Conservation (phyloP, 2,329 filamentous ascomycete genomes). For the Passalora sequoiae region DNA sequence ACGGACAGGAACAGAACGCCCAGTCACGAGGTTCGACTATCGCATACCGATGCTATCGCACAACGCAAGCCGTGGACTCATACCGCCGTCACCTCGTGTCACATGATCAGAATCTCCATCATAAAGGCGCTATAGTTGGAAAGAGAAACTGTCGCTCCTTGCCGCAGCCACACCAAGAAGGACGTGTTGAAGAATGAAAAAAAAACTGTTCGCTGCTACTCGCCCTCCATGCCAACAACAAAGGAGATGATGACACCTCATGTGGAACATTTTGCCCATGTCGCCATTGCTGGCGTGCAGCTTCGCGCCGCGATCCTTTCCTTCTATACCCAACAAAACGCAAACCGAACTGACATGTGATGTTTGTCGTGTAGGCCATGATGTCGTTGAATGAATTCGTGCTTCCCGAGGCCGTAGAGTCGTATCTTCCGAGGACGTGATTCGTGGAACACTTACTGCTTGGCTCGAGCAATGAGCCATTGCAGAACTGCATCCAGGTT, state of each 20-base stretch:
- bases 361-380: constrained; percentile 15
- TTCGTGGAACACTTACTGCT: constrained; percentile 47
- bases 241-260: constrained; percentile 7
- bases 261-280: constrained; percentile 10
- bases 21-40: constrained; percentile 3
- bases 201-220: background rate
- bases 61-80: constrained; percentile 3
- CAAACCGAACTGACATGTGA: constrained; percentile 14
- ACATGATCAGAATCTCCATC: constrained; percentile 3
- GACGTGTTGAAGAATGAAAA: constrained; percentile 4
- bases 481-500: constrained; percentile 95
- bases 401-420: constrained; percentile 18
- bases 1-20: background rate
- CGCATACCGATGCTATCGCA: constrained; percentile 11
- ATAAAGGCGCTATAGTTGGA: background rate
- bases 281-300: constrained; percentile 37
- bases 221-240: constrained; percentile 1
- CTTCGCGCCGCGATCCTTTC: constrained; percentile 21
- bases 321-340: constrained; percentile 23
- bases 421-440: constrained; percentile 16
- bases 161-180: background rate
- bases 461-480: constrained; percentile 89
- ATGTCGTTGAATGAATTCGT: constrained; percentile 16
- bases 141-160: constrained; percentile 3
- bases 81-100: constrained; percentile 8